phyloP scores from a whole-genome alignment of 306 rosid species.

The Trichosanthes truncata region DNA sequence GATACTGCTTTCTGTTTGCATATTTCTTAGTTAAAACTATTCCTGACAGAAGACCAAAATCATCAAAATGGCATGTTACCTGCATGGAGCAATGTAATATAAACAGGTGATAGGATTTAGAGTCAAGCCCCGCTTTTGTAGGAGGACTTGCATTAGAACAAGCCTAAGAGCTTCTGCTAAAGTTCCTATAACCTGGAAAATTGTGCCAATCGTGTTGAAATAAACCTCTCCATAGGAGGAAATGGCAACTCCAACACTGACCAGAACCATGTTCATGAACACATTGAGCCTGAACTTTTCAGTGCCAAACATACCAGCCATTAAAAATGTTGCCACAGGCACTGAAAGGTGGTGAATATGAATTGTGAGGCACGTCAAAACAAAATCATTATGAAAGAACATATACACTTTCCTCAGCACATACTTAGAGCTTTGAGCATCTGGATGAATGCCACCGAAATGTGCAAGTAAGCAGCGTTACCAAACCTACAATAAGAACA shows the following conservation, averaged over 20 bases:
- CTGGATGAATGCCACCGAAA: constrained; percentile 97
- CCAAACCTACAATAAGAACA: constrained; percentile 54
- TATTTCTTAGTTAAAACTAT: no score
- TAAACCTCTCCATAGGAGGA: constrained; percentile 92
- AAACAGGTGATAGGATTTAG: constrained; percentile 84
- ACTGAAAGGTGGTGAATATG: constrained; percentile 38
- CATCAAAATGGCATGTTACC: constrained; percentile 30
- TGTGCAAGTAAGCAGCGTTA: constrained; percentile 87
- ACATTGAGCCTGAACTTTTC: constrained; percentile 85
- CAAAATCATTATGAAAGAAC: no score
- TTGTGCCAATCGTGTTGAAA: constrained; percentile 77
- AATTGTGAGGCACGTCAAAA: no score
- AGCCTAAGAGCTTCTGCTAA: constrained; percentile 93
- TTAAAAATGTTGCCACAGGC: constrained; percentile 83
- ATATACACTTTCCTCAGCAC: constrained; percentile 3
- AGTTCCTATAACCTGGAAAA: constrained; percentile 89
- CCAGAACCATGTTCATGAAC: constrained; percentile 85
- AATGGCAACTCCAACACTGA: constrained; percentile 91
- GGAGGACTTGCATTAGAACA: constrained; percentile 89
- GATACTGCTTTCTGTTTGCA: no score
- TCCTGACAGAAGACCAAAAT: no score
- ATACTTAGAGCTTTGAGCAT: constrained; percentile 95
- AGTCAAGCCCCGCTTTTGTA: constrained; percentile 85
- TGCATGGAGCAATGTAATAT: constrained; percentile 96
- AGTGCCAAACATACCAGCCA: constrained; percentile 81